A percentile compares a stretch with the other conserved stretches of the same genome.
Conservation (phyloP, 768 basidiomycete genomes). For the Suillus ampliporus region DNA sequence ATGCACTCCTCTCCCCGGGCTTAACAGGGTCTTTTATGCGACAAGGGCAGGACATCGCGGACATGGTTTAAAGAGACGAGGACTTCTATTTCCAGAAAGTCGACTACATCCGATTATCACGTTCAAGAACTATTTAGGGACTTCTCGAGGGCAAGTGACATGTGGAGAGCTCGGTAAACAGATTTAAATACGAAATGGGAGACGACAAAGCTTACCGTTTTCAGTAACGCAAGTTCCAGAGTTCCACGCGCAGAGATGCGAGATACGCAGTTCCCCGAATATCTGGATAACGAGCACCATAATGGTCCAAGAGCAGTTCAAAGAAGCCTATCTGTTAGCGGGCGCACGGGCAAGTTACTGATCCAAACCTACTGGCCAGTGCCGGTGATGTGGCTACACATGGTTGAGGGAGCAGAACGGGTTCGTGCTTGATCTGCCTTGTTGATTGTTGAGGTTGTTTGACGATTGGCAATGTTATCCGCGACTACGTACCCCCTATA, state of each 20-base stretch:
- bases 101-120: constrained; percentile 4
- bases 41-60: constrained; percentile 8
- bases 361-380: background rate
- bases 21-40: constrained; percentile 13
- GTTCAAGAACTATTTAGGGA: constrained; percentile 2
- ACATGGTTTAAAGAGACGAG: background rate
- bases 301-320: background rate
- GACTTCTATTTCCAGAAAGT: constrained; percentile 4
- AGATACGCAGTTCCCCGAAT: background rate
- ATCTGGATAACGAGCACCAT: background rate
- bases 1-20: background rate
- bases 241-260: background rate
- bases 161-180: background rate
- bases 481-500: too few species aligned
- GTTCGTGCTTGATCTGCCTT: background rate
- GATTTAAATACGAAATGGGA: background rate
- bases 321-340: background rate
- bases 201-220: constrained; percentile 2
- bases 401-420: too few species aligned
- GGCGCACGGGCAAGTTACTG: background rate
- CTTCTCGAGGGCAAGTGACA: constrained; percentile 2
- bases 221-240: background rate
- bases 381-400: background rate
- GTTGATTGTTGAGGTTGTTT: background rate
- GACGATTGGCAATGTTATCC: too few species aligned